Evolutionary conservation across 768 basidiomycete genomes (phyloP).

Genomic region (Mycena polygramma): DNA sequence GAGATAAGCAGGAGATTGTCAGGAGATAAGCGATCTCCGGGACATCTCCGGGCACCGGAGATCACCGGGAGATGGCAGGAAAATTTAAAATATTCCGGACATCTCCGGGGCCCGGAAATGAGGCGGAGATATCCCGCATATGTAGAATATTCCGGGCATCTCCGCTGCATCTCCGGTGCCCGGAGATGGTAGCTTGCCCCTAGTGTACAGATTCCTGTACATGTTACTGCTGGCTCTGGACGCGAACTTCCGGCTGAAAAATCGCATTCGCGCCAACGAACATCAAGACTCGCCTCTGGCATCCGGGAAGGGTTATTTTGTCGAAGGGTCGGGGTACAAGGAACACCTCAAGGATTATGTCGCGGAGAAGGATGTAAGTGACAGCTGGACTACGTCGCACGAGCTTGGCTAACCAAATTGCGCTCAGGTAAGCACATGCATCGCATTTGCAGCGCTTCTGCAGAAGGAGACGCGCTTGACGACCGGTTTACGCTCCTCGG

Average conservation of each 20-base stretch:
- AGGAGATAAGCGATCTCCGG: too few species aligned
- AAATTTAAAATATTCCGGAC: too few species aligned
- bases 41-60: too few species aligned
- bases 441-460: conserved; percentile 30
- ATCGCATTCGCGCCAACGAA: neutral
- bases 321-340: neutral
- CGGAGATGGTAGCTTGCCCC: too few species aligned
- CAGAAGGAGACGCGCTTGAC: conserved; percentile 29
- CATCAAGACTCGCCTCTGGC: neutral
- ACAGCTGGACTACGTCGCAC: too few species aligned
- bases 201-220: neutral
- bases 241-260: neutral
- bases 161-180: too few species aligned
- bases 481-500: conserved; percentile 26
- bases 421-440: conserved; percentile 38
- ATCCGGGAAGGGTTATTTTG: neutral
- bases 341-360: neutral
- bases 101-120: too few species aligned
- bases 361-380: neutral
- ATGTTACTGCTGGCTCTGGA: neutral
- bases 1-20: too few species aligned
- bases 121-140: too few species aligned
- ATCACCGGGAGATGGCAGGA: too few species aligned
- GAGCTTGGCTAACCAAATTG: too few species aligned
- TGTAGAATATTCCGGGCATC: too few species aligned